Percentiles rank a stretch among this genome's conserved stretches.
phyloP scores from a whole-genome alignment of 352 stramenopile species.

The Phytophthora multivora region DNA sequence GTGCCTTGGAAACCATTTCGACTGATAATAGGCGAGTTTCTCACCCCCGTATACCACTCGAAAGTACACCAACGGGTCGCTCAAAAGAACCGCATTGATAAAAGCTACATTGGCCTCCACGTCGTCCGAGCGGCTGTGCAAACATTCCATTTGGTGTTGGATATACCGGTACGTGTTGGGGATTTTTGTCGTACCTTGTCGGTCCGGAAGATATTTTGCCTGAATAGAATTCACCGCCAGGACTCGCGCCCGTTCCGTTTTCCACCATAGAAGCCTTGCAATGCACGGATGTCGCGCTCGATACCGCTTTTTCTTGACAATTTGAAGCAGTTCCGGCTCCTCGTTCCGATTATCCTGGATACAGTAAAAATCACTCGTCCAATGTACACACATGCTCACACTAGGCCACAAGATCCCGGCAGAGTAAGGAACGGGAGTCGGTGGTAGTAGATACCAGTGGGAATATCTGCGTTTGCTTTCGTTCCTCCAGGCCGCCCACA shows the following conservation, averaged over 20 bases:
- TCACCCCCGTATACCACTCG: conserved; percentile 11
- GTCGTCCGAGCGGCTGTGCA: conserved; percentile 21
- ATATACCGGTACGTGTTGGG: conserved; percentile 18
- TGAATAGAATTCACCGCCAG: background rate
- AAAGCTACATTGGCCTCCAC: conserved; percentile 41
- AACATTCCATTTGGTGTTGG: conserved; percentile 34
- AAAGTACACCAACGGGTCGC: conserved; percentile 42
- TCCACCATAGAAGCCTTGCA: background rate
- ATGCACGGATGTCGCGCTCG: background rate
- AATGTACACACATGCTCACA: conserved; percentile 36
- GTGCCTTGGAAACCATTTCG: conserved; percentile 13
- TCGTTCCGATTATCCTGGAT: conserved; percentile 17
- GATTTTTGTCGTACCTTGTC: background rate
- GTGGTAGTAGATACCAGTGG: conserved; percentile 15
- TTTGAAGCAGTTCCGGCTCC: conserved; percentile 2
- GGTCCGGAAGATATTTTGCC: background rate
- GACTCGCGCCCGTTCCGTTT: conserved; percentile 1
- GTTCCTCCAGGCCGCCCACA: background rate
- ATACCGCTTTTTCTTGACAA: background rate
- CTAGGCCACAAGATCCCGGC: conserved; percentile 35
- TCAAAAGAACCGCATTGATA: conserved; percentile 48
- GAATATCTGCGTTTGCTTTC: conserved; percentile 1
- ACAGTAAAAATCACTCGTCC: conserved; percentile 43
- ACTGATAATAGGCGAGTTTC: conserved; percentile 32
- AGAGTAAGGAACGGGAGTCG: conserved; percentile 39